These are phyloP conservation scores for Cryptococcus neoformans DNA, from an alignment of 1,284 basidiomycete genomes.

Conservation along the genomic window DNA sequence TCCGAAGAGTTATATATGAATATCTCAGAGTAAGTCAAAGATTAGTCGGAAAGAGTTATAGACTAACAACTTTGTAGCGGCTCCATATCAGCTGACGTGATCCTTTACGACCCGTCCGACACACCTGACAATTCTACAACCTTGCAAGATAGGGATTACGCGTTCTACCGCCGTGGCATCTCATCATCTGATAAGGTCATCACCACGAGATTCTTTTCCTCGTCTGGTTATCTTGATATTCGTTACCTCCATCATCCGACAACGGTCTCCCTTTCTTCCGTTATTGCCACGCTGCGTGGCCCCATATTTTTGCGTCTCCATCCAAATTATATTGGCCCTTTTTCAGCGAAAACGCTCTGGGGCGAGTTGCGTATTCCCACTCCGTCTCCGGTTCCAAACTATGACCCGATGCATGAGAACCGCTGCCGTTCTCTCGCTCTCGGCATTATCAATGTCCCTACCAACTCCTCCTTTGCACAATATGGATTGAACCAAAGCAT, in stretches of 20 bases:
- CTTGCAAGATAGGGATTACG: slow-evolving; percentile 5
- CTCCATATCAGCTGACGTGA: slow-evolving; percentile 37
- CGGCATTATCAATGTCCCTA: slow-evolving; percentile 24
- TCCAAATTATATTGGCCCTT: slow-evolving; percentile 46
- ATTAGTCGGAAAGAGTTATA: background rate
- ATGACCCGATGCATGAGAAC: slow-evolving; percentile 23
- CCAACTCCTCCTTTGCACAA: slow-evolving; percentile 17
- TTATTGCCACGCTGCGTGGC: slow-evolving; percentile 32
- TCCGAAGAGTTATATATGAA: slow-evolving; percentile 39
- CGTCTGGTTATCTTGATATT: slow-evolving; percentile 38
- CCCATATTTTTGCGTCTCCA: slow-evolving; percentile 36
- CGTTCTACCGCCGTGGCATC: slow-evolving; percentile 1
- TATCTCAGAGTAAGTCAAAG: slow-evolving; percentile 34
- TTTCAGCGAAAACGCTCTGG: slow-evolving; percentile 37
- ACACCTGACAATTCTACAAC: slow-evolving; percentile 14
- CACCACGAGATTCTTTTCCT: slow-evolving; percentile 37
- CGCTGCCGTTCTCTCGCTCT: slow-evolving; percentile 21
- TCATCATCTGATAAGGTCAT: slow-evolving; percentile 18
- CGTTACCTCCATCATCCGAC: slow-evolving; percentile 43
- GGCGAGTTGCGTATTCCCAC: slow-evolving; percentile 32
- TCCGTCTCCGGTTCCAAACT: slow-evolving; percentile 1
- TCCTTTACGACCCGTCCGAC: slow-evolving; percentile 31
- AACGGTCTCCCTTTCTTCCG: slow-evolving; percentile 25
- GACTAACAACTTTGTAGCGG: slow-evolving; percentile 15
- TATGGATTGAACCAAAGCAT: slow-evolving; percentile 22